Base-by-base conservation (phyloP, 1,284 basidiomycete species). In the Sanguinoderma infundibulare region DNA sequence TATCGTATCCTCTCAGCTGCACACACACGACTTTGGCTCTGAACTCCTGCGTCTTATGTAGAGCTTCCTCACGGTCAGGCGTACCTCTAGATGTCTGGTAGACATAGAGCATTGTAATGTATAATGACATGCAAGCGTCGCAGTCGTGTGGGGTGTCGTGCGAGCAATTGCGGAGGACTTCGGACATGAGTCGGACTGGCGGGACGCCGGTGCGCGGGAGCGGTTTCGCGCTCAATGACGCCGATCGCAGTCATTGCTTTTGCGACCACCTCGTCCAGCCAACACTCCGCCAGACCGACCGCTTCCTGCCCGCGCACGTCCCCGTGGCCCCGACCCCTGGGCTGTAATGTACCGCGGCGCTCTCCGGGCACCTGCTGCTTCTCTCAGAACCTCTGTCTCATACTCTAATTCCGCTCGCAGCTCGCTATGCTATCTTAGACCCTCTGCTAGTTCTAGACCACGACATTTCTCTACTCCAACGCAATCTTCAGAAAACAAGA, bases 281-380 rank as follows among this genome's bases (percentile, higher is more conserved):
- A 46, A 6, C 42, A 5, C 14, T 22, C 8, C 47, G 30, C 30
- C 30, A 15, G 20, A 32, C 32, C 49, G 30, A 35, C 32, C 8
- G 32, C 30, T 32, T 51, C 49, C 10, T 51, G 49, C 20, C 14
- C 20, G 49, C 17, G 28, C 28, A 49, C 46, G 49, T 51, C 28
- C 46, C 32, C 9, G 28, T 9, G 28, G 46, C 17, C n/a, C 56
- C 40, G 50, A 38, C n/a, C n/a, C n/a, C 22, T 24, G 34, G 17
- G 38, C 44, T 52, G 46, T 50, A 32, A 67, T 67, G 65, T 64
- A 61, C 35, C 58, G 58, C 14, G 61, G 57, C 17, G 56, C 57
- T 6, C 36, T 64, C 36, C 46, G 55, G 28, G 44, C 46, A 42
- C 60, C 59, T 20, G 40, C 55, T 12, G 17, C 38, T n/a, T 14